These are phyloP conservation scores for Boletus vermiculosoides DNA, from an alignment of 768 basidiomycete genomes.

Conservation along the genomic window DNA sequence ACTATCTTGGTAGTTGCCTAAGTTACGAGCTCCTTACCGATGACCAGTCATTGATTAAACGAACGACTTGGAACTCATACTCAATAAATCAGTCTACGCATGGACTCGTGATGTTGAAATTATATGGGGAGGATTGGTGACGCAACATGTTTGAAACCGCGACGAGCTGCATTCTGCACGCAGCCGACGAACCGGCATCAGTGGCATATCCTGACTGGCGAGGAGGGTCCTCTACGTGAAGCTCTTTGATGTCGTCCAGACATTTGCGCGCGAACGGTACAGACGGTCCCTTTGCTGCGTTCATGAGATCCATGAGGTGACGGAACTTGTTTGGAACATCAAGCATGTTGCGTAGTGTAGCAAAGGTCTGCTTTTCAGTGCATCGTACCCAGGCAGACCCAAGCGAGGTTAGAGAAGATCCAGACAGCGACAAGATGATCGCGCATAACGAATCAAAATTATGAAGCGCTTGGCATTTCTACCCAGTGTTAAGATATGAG, in stretches of 20 bases:
- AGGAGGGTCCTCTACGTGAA: conserved; percentile 41
- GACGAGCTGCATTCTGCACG: conserved; percentile 53
- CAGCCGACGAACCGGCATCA: conserved; percentile 48
- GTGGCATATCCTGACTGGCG: conserved; percentile 5
- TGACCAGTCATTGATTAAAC: conserved; percentile 36
- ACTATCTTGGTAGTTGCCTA: not conserved
- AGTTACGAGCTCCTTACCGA: conserved; percentile 48
- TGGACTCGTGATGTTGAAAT: conserved; percentile 44
- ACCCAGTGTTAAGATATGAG: not conserved
- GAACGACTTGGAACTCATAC: conserved; percentile 40
- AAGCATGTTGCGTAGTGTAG: conserved; percentile 51
- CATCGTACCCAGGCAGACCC: conserved; percentile 69
- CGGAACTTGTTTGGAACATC: conserved; percentile 44
- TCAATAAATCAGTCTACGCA: conserved; percentile 51
- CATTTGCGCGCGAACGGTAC: conserved; percentile 69
- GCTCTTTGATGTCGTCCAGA: conserved; percentile 57
- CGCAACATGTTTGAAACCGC: conserved; percentile 54
- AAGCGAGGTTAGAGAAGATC: conserved; percentile 53
- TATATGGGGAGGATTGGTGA: conserved; percentile 53
- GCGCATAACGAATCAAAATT: conserved; percentile 71
- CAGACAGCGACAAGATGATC: conserved; percentile 61
- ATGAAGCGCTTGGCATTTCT: conserved; percentile 65
- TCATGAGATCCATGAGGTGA: conserved; percentile 46
- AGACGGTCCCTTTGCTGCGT: conserved; percentile 50
- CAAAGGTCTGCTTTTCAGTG: conserved; percentile 48